Conservation (phyloP, 306 rosid species). For the Rosa chinensis region DNA sequence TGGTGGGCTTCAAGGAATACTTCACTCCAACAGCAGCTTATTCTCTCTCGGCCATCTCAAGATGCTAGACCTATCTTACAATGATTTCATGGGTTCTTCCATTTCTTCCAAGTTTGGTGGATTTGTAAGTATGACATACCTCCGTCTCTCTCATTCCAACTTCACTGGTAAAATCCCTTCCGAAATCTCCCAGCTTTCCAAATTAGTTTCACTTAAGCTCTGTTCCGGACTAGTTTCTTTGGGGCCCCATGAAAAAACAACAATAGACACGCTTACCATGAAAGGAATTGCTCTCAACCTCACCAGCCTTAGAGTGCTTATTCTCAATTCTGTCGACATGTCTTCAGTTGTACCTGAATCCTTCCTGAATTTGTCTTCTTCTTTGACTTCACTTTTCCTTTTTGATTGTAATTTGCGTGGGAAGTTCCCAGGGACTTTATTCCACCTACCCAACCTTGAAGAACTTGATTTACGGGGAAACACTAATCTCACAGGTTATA, state of each 20-base stretch:
- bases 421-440: neutral
- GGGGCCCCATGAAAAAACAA: neutral
- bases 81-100: slow-evolving; percentile 5
- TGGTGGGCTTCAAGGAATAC: neutral
- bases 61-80: neutral
- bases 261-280: neutral
- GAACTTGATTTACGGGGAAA: fast-evolving
- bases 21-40: slow-evolving; percentile 3
- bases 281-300: neutral
- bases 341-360: neutral
- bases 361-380: slow-evolving; percentile 13
- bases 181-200: slow-evolving; percentile 13
- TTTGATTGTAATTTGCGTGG: fast-evolving
- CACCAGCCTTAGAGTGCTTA: neutral
- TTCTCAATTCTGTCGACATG: neutral
- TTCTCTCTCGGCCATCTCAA: neutral
- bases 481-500: neutral
- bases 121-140: neutral
- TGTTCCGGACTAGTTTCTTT: neutral
- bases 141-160: neutral
- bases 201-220: neutral
- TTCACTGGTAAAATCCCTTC: neutral
- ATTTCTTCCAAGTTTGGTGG: slow-evolving; percentile 11
- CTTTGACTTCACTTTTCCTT: slow-evolving; percentile 4
- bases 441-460: neutral